Conservation (phyloP, 192 early-diverging fungal genomes). For the Phlyctochytrium planicorne region DNA sequence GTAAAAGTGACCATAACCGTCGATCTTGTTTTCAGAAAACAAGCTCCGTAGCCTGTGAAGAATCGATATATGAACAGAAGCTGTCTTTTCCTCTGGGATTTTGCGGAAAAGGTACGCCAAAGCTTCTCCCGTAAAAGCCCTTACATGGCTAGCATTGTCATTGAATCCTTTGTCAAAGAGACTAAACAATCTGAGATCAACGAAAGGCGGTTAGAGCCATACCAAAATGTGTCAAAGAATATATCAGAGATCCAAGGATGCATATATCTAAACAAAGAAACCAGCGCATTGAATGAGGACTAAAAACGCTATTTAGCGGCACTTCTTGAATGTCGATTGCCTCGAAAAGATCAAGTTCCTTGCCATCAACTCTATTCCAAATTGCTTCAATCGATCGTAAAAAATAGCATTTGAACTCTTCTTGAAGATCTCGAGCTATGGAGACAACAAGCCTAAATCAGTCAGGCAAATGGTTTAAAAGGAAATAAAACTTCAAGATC, state of each 20-base stretch:
- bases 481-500: too few relatives aligned
- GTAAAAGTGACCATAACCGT: conserved; percentile 78
- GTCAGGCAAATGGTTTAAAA: too few relatives aligned
- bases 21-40: conserved; percentile 15
- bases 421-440: conserved; percentile 88
- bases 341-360: too few relatives aligned
- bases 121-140: conserved; percentile 87
- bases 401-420: too few relatives aligned
- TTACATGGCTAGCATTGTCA: conserved; percentile 71
- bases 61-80: too few relatives aligned
- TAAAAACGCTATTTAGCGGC: not conserved
- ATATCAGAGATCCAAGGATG: not conserved
- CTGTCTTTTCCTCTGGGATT: too few relatives aligned
- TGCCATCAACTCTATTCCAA: too few relatives aligned
- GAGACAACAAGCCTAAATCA: conserved; percentile 69
- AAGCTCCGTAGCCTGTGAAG: not conserved
- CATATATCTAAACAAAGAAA: not conserved
- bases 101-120: conserved; percentile 89
- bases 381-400: too few relatives aligned
- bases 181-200: conserved; percentile 34
- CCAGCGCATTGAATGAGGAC: not conserved
- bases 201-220: not conserved
- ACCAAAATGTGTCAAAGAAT: not conserved
- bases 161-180: conserved; percentile 75
- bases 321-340: too few relatives aligned